Evolutionary conservation across 176 grass and related monocot genomes (phyloP), one percentile per base, ranked within the genome.

Genomic region (Musa troglodytarum): DNA sequence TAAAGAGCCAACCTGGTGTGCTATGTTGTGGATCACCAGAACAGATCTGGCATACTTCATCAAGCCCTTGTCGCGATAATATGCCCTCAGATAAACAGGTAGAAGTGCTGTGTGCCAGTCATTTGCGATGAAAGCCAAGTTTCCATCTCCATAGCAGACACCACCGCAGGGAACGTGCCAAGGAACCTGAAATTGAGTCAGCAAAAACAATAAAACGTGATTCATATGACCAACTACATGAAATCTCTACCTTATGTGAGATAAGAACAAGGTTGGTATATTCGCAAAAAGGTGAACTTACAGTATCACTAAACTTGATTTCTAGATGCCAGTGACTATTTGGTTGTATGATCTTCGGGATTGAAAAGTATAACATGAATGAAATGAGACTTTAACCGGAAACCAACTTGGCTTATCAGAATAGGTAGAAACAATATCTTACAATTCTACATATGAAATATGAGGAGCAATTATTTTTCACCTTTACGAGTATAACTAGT

Each of bases 81-180:
- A 91, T 25, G 88, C 90, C 69, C 93, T 98, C 1, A 98, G 81
- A 89, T 98, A 93, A 43, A 98, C 88, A 0, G 95, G 90, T 15
- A 98, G 67, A 28, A 98, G 82, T 78, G 95, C 95, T 11, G 90
- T 93, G 84, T 98, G 95, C 95, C 95, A 98, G 78, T 98, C 95
- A 82, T 98, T 98, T 50, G 95, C 90, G 84, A 98, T 87, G 72
- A 93, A 98, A 65, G 78, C 90, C 78, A 93, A 85, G 79, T 98
- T 98, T 19, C 94, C 95, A 74, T 98, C 95, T 64, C 95, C 95
- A 53, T 98, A 98, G 79, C 87, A 74, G 1, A 82, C 28, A 63
- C 88, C 95, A 28, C 90, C 86, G 55, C 95, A 98, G 69, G 90
- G 82, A 77, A 86, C 90, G 21, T 91, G 78, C 95, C 86, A 98